Evolutionary conservation across 495 filamentous ascomycete species (phyloP), one percentile per base, ranked within the genome.

Genomic region (Podospora comata): DNA sequence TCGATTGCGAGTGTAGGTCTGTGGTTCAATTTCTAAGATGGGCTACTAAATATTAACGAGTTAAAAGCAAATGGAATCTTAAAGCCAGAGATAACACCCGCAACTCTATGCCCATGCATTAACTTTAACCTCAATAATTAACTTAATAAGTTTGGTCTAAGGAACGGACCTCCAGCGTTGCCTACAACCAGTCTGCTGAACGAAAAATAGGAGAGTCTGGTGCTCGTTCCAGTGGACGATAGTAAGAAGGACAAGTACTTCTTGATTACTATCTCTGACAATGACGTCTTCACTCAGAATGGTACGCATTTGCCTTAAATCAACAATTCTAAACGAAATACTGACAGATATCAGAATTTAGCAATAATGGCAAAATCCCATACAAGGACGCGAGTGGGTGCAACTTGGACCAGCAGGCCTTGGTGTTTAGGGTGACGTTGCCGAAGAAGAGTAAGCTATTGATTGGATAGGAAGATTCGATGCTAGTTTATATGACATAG

Each of bases 191-290:
- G 73, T 1, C 75, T 92, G 32, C 75, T 92, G 3, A 76, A 94
- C 75, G 91, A 94, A 82, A 95, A 94, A 74, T 95, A 91, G 92
- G 91, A 95, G 80, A 83, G 84, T 39, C 73, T 95, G 30, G 85
- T 86, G 9, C 73, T 92, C 60, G 82, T 89, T 6, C 90, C 91
- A 0, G 88, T 88, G 11, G 82, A 89, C 70, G 80, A 78, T 2
- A 66, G 71, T 59, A 57, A 19, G 55, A 26, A 26, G 23, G 81
- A 85, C 53, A 89, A 92, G 79, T 93, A 85, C 72, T 92, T 86
- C 76, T 76, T 93, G 65, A 85, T 93, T 69, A 85, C 84, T 39
- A 74, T 91, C 34, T 89, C 84, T 69, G 91, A 94, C 71, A 92
- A 95, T 76, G 91, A 94, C 75, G 92, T 93, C 70, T 88, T 93